A percentile compares a stretch with the other conserved stretches of the same genome.
Conservation (phyloP, 139 green algal species). For the Desmodesmus armatus region DNA sequence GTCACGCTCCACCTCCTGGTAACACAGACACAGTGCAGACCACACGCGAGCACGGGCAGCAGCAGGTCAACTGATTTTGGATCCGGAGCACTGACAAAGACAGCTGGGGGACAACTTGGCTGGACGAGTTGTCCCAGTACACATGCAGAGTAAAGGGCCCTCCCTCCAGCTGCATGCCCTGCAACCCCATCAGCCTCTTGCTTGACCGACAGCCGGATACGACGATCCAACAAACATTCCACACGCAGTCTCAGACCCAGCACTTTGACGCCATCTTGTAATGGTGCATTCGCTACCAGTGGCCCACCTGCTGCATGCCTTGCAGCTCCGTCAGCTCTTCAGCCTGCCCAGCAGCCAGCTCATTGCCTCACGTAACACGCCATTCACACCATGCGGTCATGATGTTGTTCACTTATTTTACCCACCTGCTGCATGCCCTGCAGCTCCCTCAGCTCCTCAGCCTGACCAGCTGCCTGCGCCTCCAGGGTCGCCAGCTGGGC, state of each 20-base stretch:
- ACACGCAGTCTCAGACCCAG: too few species aligned
- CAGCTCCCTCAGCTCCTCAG: conserved; percentile 13
- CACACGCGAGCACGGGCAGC: not conserved
- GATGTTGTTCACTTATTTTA: too few species aligned
- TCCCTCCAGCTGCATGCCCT: not conserved
- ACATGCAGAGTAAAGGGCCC: too few species aligned
- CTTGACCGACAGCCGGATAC: too few species aligned
- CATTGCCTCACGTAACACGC: not conserved
- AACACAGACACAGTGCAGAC: not conserved
- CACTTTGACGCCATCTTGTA: too few species aligned
- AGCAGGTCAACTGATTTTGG: too few species aligned
- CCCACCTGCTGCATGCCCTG: conserved; percentile 18
- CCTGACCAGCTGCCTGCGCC: conserved; percentile 8
- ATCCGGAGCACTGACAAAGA: too few species aligned
- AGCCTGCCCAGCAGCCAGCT: not conserved
- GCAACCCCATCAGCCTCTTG: not conserved
- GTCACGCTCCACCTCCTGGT: conserved; percentile 36
- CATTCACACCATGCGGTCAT: too few species aligned
- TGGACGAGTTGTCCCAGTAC: too few species aligned
- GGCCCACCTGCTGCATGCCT: conserved; percentile 10
- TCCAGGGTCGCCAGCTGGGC: not conserved
- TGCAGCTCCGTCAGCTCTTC: conserved; percentile 27
- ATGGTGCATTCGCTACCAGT: not conserved
- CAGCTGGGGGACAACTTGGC: too few species aligned
- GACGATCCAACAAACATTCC: too few species aligned